These are phyloP conservation scores for Stemphylium vesicarium DNA, from an alignment of 2,329 filamentous ascomycete species.

Conservation along the genomic window DNA sequence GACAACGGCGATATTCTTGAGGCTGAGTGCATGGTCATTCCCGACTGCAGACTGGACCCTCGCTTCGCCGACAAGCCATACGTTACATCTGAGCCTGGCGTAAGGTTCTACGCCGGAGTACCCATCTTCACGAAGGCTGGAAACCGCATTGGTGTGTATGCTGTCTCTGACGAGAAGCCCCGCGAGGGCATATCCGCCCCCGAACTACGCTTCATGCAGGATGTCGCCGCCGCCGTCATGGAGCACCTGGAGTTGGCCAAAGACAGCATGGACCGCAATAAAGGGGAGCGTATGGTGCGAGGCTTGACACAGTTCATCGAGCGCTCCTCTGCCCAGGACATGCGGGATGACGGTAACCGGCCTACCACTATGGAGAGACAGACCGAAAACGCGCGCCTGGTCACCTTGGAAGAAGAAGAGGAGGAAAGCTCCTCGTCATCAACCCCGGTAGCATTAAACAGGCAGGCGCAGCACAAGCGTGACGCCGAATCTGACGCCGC, in stretches of 20 bases:
- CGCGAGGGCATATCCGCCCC: conserved; percentile 30
- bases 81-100: conserved; percentile 34
- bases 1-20: conserved; percentile 24
- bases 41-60: conserved; percentile 33
- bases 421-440: conserved; percentile 14
- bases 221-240: conserved; percentile 41
- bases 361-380: conserved; percentile 40
- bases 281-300: conserved; percentile 42
- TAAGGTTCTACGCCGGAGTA: conserved; percentile 44
- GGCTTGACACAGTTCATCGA: conserved; percentile 44
- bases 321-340: conserved; percentile 35
- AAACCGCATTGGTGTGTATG: conserved; percentile 41
- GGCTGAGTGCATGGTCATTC: conserved; percentile 34
- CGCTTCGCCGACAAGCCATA: conserved; percentile 34
- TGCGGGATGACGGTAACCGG: conserved; percentile 21
- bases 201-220: conserved; percentile 40
- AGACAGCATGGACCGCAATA: conserved; percentile 33
- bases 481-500: conserved; percentile 32
- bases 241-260: conserved; percentile 40
- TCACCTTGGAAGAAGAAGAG: conserved; percentile 34
- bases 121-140: conserved; percentile 40
- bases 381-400: conserved; percentile 43
- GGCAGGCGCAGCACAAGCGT: conserved; percentile 28
- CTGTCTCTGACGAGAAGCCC: conserved; percentile 40
- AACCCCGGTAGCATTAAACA: conserved; percentile 12